Percentiles rank a stretch among this genome's conserved stretches.
phyloP scores from a whole-genome alignment of 2,329 filamentous ascomycete species.

The Chrysoporthe deuterocubensis region DNA sequence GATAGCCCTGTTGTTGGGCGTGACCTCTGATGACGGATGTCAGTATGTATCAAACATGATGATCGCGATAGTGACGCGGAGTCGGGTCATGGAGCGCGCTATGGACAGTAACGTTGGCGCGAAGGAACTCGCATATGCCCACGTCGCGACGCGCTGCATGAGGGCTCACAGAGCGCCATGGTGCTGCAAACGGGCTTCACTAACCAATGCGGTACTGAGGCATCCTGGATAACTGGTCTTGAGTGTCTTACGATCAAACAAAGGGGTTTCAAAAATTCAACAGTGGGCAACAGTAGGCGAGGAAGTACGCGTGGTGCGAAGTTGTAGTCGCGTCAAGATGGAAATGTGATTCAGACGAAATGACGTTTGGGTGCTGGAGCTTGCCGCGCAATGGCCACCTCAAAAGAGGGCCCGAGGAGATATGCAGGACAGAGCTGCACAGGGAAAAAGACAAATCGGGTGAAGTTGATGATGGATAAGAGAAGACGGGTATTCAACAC shows the following conservation, averaged over 20 bases:
- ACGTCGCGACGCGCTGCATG: background rate
- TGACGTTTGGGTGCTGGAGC: background rate
- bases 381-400: background rate
- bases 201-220: conserved; percentile 53
- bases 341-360: background rate
- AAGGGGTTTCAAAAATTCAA: background rate
- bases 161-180: background rate
- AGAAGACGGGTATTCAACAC: background rate
- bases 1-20: conserved; percentile 71
- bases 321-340: background rate
- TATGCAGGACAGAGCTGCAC: no score
- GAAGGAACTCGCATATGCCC: background rate
- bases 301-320: conserved; percentile 3
- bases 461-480: background rate
- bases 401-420: background rate
- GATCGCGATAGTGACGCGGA: background rate
- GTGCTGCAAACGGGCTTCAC: conserved; percentile 28
- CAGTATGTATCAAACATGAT: background rate
- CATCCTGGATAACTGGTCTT: conserved; percentile 39
- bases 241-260: background rate
- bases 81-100: background rate
- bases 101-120: background rate
- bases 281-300: background rate
- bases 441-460: background rate
- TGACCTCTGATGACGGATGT: conserved; percentile 61